Evolutionary conservation across 148 eudicot species (phyloP).

Genomic region (Polygonum maritimum): DNA sequence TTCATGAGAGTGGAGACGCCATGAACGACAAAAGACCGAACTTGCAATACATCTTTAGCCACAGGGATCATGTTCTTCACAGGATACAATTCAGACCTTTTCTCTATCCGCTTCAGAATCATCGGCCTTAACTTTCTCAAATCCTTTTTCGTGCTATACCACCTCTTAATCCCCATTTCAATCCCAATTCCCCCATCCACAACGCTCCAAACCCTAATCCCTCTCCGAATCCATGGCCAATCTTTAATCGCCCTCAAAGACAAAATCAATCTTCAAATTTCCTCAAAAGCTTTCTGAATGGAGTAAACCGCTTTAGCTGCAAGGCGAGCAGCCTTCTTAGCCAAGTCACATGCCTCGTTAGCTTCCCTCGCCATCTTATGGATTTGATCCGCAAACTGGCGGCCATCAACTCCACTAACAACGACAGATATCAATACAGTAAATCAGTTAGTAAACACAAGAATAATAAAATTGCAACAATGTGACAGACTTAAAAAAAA

Average conservation of each 20-base stretch:
- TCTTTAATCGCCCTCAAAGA: neutral
- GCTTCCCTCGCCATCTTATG: too few relatives aligned
- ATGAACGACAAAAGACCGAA: conserved; percentile 38
- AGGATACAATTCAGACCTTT: conserved; percentile 52
- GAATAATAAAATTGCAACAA: too few relatives aligned
- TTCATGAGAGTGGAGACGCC: conserved; percentile 67
- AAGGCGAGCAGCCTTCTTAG: too few relatives aligned
- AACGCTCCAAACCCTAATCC: neutral
- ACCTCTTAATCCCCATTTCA: neutral
- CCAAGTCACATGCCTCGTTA: too few relatives aligned
- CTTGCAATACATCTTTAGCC: conserved; percentile 53
- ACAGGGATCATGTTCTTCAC: conserved; percentile 57
- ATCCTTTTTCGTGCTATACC: conserved; percentile 25
- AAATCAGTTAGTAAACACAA: too few relatives aligned
- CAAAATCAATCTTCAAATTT: neutral
- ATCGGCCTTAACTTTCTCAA: conserved; percentile 62
- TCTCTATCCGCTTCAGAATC: conserved; percentile 65
- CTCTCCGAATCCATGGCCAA: neutral
- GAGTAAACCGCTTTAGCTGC: too few relatives aligned
- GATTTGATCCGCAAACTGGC: too few relatives aligned
- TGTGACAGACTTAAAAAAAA: too few relatives aligned
- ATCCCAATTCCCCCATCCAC: neutral
- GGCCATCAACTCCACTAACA: too few relatives aligned
- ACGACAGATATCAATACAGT: too few relatives aligned
- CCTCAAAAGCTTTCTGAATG: too few relatives aligned